These are phyloP conservation scores for Microcos paniculata DNA, from an alignment of 345 rosid species.

Conservation along the genomic window DNA sequence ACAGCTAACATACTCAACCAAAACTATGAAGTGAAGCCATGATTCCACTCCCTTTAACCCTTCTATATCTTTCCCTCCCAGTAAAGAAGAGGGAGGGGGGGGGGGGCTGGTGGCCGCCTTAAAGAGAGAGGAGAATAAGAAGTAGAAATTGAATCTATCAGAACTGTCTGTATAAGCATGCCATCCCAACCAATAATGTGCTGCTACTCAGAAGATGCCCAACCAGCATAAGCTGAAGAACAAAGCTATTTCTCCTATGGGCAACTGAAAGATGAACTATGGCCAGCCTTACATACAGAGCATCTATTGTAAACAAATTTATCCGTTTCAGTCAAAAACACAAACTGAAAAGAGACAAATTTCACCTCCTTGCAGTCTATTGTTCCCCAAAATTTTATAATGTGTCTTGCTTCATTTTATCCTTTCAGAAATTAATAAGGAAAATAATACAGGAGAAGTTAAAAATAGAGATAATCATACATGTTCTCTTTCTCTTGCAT, in stretches of 20 bases:
- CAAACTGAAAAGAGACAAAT: background rate
- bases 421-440: background rate
- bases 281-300: background rate
- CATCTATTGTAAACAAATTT: background rate
- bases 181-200: background rate
- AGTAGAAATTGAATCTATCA: background rate
- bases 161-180: background rate
- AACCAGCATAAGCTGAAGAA: background rate
- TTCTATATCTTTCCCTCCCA: background rate
- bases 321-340: background rate
- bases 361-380: background rate
- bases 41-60: background rate
- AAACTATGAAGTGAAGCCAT: background rate
- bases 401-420: background rate
- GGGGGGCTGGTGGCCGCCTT: background rate
- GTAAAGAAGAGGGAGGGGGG: background rate
- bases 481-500: constrained; percentile 40
- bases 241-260: background rate
- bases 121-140: background rate
- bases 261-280: background rate
- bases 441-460: background rate
- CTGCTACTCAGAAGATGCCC: background rate
- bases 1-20: background rate
- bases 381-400: background rate
- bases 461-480: constrained; percentile 38